These are phyloP conservation scores for Eimeria maxima DNA, from an alignment of 169 alveolate genomes.

Conservation along the genomic window DNA sequence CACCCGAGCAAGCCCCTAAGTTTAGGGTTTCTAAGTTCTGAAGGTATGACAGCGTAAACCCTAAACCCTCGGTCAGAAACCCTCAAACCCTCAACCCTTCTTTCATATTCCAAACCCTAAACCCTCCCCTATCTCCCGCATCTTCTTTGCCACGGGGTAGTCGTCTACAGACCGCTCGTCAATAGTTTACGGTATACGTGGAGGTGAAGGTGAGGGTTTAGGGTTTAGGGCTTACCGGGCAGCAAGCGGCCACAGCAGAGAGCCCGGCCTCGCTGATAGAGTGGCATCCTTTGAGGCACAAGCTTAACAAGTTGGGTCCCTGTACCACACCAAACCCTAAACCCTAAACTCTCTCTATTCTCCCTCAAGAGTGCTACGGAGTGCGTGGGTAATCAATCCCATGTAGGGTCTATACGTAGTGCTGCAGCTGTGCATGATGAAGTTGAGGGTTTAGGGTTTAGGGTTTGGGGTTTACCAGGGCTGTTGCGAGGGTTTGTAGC, in stretches of 20 bases:
- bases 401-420: not conserved
- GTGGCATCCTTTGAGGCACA: slow-evolving; percentile 77
- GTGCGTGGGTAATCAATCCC: not conserved
- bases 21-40: slow-evolving; percentile 68
- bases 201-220: slow-evolving; percentile 1
- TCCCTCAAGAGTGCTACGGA: not conserved
- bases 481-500: slow-evolving; percentile 24
- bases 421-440: not conserved
- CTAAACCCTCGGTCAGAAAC: not conserved
- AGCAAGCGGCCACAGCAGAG: slow-evolving; percentile 73
- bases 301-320: slow-evolving; percentile 61
- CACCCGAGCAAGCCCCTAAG: slow-evolving; percentile 78
- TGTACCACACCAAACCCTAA: slow-evolving; percentile 34
- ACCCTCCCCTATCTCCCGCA: not conserved
- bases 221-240: slow-evolving; percentile 70
- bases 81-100: not conserved
- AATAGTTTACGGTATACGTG: not conserved
- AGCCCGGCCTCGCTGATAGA: slow-evolving; percentile 69
- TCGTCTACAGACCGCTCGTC: not conserved
- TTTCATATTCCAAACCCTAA: slow-evolving; percentile 42
- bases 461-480: slow-evolving; percentile 34
- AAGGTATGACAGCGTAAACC: not conserved
- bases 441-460: slow-evolving; percentile 47
- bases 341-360: not conserved
- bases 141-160: not conserved